Evolutionary conservation across 2,329 filamentous ascomycete species (phyloP).

Genomic region (Diaporthe velutina): DNA sequence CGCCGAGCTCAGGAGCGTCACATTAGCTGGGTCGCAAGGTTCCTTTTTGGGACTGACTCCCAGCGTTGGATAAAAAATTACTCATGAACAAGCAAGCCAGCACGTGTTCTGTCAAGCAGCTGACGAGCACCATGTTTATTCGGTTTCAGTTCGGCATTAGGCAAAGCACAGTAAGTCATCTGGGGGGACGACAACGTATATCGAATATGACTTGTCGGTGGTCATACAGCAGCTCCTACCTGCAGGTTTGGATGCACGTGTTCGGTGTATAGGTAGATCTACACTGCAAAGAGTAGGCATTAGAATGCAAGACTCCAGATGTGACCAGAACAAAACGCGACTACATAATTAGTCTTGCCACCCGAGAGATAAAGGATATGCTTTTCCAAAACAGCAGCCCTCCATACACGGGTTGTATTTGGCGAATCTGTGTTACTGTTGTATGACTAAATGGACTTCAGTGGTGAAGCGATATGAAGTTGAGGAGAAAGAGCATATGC

Average conservation of each 20-base stretch:
- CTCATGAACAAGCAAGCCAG: not conserved
- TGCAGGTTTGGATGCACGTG: not conserved
- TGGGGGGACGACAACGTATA: not conserved
- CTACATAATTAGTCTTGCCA: too few species aligned
- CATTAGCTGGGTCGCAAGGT: not conserved
- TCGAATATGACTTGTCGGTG: not conserved
- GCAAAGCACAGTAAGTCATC: not conserved
- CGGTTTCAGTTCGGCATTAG: not conserved
- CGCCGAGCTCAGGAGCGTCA: not conserved
- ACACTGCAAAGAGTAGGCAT: not conserved
- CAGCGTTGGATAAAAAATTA: not conserved
- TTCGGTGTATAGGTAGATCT: not conserved
- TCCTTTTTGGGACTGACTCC: not conserved
- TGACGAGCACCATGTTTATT: not conserved
- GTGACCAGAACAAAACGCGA: too few species aligned
- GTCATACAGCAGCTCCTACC: not conserved
- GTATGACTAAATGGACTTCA: too few species aligned
- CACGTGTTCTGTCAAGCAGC: not conserved
- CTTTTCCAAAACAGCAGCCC: too few species aligned
- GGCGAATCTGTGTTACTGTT: too few species aligned
- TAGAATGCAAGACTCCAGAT: too few species aligned
- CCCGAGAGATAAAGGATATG: too few species aligned
- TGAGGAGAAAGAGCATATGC: too few species aligned
- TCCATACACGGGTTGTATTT: too few species aligned
- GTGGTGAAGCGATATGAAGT: too few species aligned